phyloP scores from a whole-genome alignment of 1,139 yeast species.

The Candida sp. region DNA sequence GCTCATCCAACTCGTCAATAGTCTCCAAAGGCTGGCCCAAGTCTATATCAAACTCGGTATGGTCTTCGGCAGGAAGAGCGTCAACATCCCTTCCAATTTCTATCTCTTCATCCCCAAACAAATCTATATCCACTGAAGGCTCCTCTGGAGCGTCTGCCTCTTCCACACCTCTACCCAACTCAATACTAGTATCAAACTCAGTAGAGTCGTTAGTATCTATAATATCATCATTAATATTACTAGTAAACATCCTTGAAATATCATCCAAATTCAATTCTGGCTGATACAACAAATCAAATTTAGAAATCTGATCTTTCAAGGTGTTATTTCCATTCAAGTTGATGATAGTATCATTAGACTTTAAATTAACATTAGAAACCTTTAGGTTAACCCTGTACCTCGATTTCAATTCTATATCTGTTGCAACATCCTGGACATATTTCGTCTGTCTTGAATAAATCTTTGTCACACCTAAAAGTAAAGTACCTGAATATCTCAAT shows the following conservation, averaged over 20 bases:
- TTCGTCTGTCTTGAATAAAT: conserved; percentile 87
- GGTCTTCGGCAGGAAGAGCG: conserved; percentile 10
- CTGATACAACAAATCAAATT: conserved; percentile 65
- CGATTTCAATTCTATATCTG: conserved; percentile 63
- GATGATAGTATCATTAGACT: conserved; percentile 49
- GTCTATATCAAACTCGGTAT: conserved; percentile 12
- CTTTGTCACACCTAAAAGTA: conserved; percentile 82
- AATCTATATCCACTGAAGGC: conserved; percentile 44
- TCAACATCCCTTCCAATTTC: conserved; percentile 49
- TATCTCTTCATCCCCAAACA: conserved; percentile 15
- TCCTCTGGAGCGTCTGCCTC: conserved; percentile 13
- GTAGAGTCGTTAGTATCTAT: conserved; percentile 10
- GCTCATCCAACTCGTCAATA: conserved; percentile 15
- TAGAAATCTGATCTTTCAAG: conserved; percentile 76
- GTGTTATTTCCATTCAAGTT: conserved; percentile 55
- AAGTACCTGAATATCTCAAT: conserved; percentile 81
- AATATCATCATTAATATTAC: neutral
- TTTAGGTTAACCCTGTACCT: conserved; percentile 35
- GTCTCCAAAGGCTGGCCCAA: conserved; percentile 31
- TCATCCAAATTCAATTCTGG: conserved; percentile 63
- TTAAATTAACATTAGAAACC: conserved; percentile 51
- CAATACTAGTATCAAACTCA: conserved; percentile 50
- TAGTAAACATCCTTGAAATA: conserved; percentile 3
- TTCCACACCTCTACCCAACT: conserved; percentile 47
- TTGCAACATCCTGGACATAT: conserved; percentile 80